Evolutionary conservation across 345 rosid species (phyloP).

Genomic region (Citrus medica): DNA sequence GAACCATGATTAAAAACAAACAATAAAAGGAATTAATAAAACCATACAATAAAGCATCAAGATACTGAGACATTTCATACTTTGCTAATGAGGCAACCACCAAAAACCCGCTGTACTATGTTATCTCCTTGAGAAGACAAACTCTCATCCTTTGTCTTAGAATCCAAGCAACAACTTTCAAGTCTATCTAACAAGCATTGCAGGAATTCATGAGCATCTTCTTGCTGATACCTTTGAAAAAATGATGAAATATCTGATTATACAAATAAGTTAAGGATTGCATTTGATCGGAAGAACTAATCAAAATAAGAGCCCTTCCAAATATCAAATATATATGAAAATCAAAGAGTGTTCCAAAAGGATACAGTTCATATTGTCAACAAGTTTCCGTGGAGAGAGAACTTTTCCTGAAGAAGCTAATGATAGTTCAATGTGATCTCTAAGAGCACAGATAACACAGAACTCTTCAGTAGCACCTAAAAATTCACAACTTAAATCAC

Average conservation of each 20-base stretch:
- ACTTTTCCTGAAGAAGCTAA: slow-evolving; percentile 41
- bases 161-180: slow-evolving; percentile 54
- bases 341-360: slow-evolving; percentile 14
- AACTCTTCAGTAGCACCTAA: slow-evolving; percentile 54
- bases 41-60: not conserved
- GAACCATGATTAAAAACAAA: not conserved
- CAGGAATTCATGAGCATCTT: slow-evolving; percentile 89
- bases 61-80: slow-evolving; percentile 20
- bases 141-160: slow-evolving; percentile 14
- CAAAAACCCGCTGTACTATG: slow-evolving; percentile 57
- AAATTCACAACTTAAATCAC: slow-evolving; percentile 14
- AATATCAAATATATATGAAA: not conserved
- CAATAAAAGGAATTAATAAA: not conserved
- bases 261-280: slow-evolving; percentile 36
- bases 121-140: slow-evolving; percentile 30
- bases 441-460: slow-evolving; percentile 53
- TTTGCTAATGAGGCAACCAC: slow-evolving; percentile 69
- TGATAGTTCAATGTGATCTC: slow-evolving; percentile 49
- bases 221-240: slow-evolving; percentile 62
- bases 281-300: not conserved
- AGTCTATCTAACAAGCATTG: slow-evolving; percentile 71
- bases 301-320: not conserved
- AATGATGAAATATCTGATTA: slow-evolving; percentile 49
- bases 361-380: slow-evolving; percentile 70
- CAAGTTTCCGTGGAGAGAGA: slow-evolving; percentile 43